phyloP scores from a whole-genome alignment of 768 basidiomycete species.

The Udeniomyces megalosporus region DNA sequence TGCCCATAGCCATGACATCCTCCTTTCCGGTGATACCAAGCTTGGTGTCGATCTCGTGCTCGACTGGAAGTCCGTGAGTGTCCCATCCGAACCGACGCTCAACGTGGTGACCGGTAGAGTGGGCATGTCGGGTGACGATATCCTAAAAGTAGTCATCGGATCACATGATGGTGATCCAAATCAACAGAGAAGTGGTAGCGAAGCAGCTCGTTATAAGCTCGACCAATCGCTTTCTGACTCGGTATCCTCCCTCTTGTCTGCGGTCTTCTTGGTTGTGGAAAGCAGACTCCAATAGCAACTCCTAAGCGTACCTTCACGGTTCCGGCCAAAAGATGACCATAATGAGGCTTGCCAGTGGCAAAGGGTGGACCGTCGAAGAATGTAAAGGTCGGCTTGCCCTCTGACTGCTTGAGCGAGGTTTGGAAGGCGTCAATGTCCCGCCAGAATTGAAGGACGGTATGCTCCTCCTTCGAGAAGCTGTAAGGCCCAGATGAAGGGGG shows the following conservation, averaged over 20 bases:
- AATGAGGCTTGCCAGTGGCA: slow-evolving; percentile 90
- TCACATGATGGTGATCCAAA: neutral
- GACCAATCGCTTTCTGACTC: neutral
- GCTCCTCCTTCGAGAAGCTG: slow-evolving; percentile 27
- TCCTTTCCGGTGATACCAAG: slow-evolving; percentile 79
- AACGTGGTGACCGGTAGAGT: slow-evolving; percentile 82
- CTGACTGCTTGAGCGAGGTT: slow-evolving; percentile 69
- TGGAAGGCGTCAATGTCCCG: slow-evolving; percentile 93
- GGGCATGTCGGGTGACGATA: slow-evolving; percentile 90
- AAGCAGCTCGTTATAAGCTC: neutral
- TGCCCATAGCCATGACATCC: slow-evolving; percentile 88
- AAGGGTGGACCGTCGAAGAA: slow-evolving; percentile 98
- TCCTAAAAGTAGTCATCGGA: slow-evolving; percentile 42
- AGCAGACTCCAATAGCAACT: neutral
- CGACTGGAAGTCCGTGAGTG: slow-evolving; percentile 94
- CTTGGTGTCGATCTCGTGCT: slow-evolving; percentile 97
- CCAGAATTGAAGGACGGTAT: slow-evolving; percentile 82
- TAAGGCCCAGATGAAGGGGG: slow-evolving; percentile 21
- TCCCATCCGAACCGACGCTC: slow-evolving; percentile 95
- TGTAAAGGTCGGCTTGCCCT: slow-evolving; percentile 74
- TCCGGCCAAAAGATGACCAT: slow-evolving; percentile 71
- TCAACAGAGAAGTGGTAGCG: neutral
- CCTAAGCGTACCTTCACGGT: slow-evolving; percentile 30
- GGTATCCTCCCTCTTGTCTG: neutral
- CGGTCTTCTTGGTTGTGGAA: neutral